phyloP scores from a whole-genome alignment of 306 rosid species.

The Abrus pulchellus region DNA sequence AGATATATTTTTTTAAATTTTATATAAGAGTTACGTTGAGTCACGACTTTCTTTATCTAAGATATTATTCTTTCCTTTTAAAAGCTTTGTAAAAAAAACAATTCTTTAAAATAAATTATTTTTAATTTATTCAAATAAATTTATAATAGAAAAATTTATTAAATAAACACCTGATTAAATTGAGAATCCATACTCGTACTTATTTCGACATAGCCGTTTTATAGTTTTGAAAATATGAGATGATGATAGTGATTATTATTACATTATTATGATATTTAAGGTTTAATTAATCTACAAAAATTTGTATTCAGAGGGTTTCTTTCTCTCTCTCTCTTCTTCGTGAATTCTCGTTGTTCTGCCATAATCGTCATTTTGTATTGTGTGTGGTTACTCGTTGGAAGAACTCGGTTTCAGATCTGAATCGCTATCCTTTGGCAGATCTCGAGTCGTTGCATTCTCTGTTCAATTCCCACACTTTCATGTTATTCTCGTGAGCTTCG shows the following conservation, averaged over 20 bases:
- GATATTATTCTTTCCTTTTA: too few relatives aligned
- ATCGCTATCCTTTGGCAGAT: slow-evolving; percentile 54
- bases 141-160: too few relatives aligned
- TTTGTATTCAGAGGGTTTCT: slow-evolving; percentile 21
- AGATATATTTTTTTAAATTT: too few relatives aligned
- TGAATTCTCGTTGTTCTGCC: slow-evolving; percentile 41
- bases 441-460: slow-evolving; percentile 44
- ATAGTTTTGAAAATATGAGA: slow-evolving; percentile 48
- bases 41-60: too few relatives aligned
- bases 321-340: slow-evolving; percentile 26
- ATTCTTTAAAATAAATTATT: too few relatives aligned
- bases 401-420: slow-evolving; percentile 70
- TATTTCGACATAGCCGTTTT: slow-evolving; percentile 59
- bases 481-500: slow-evolving; percentile 75
- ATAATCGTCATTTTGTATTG: slow-evolving; percentile 40
- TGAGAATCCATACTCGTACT: background rate
- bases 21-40: too few relatives aligned
- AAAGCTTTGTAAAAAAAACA: too few relatives aligned
- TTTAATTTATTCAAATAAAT: too few relatives aligned
- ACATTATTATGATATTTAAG: slow-evolving; percentile 22
- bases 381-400: slow-evolving; percentile 25
- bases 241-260: background rate
- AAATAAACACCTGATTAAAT: too few relatives aligned
- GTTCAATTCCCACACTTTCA: slow-evolving; percentile 60
- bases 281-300: slow-evolving; percentile 39